Evolutionary conservation across 129 eudicot genomes (phyloP), one percentile per base, ranked within the genome.

Genomic region (Arctium lappa): DNA sequence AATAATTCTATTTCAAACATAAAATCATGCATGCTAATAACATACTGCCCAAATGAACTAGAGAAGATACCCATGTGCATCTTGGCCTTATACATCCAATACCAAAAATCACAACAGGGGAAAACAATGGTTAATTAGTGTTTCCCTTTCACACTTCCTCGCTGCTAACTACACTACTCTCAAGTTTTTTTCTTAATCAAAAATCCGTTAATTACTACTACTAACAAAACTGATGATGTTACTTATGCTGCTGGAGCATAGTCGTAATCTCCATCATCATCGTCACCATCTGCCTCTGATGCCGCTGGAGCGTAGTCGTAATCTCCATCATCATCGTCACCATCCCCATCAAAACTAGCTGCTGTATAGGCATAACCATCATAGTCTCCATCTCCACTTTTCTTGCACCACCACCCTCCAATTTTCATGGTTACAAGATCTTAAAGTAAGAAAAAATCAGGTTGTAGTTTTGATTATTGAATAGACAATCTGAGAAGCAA

Each of bases 201-300:
- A 1, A 46, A 78, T 79, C 11, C 1, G 27, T 70, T 70, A 33
- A 70, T 8, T 63, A 65, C 69, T 48, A 70, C 42, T 27, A 1
- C 68, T 42, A 33, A 15, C 48, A 69, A 42, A 11, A 13, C 16
- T 15, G 12, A 16, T 8, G 30, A 12, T 56, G 63, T n/a, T 62
- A 56, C 71, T 82, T 65, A 82, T 74, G 75, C 93, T 9, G 93
- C 90, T 5, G 88, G 88, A 78, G 91, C 89, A 77, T 22, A 22
- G 27, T 22, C 27, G 27, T 22, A 22, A 22, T 22, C 27, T 22
- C 27, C 27, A 22, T 22, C 27, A 22, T 22, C 27, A 22, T 22
- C 27, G 27, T 22, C 27, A 22, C 27, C 27, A 22, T 22, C 27
- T 22, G 27, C 27, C 27, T 22, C 0, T 22, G 27, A 22, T 22